These are phyloP conservation scores for Parafenestella ontariensis DNA, from an alignment of 2,329 filamentous ascomycete genomes.

Conservation along the genomic window DNA sequence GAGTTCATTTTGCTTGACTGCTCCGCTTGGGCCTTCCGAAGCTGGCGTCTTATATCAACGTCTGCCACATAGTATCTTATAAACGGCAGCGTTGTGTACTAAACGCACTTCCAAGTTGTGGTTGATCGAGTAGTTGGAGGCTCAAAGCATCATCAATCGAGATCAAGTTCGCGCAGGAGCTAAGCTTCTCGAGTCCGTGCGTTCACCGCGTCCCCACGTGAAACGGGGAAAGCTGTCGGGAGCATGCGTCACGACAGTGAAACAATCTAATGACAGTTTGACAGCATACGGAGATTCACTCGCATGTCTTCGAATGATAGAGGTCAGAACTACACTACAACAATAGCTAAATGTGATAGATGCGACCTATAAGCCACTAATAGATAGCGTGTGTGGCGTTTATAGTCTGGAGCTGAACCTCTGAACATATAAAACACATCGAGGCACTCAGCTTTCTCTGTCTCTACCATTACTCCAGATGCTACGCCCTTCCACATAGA, in stretches of 20 bases:
- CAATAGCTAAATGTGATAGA: neutral
- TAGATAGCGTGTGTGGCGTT: neutral
- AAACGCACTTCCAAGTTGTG: too few species aligned
- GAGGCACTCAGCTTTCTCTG: too few species aligned
- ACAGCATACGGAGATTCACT: too few species aligned
- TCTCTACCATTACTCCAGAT: too few species aligned
- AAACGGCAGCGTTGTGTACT: neutral
- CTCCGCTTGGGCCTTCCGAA: neutral
- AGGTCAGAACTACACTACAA: neutral
- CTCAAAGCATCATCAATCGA: slow-evolving; percentile 2
- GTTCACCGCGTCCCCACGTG: slow-evolving; percentile 17
- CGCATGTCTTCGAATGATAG: neutral
- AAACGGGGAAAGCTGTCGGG: neutral
- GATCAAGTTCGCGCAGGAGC: slow-evolving; percentile 17
- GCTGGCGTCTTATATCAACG: neutral
- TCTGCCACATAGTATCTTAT: neutral
- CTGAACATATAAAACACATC: neutral
- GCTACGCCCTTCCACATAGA: too few species aligned
- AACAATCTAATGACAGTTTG: too few species aligned
- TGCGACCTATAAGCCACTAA: neutral
- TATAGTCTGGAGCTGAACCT: neutral
- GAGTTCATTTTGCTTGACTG: slow-evolving; percentile 62
- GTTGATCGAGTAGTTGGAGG: neutral
- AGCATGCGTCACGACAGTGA: too few species aligned
- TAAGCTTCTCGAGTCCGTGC: slow-evolving; percentile 9